phyloP scores from a whole-genome alignment of 495 filamentous ascomycete genomes.

The Aspergillus coremiiformis region DNA sequence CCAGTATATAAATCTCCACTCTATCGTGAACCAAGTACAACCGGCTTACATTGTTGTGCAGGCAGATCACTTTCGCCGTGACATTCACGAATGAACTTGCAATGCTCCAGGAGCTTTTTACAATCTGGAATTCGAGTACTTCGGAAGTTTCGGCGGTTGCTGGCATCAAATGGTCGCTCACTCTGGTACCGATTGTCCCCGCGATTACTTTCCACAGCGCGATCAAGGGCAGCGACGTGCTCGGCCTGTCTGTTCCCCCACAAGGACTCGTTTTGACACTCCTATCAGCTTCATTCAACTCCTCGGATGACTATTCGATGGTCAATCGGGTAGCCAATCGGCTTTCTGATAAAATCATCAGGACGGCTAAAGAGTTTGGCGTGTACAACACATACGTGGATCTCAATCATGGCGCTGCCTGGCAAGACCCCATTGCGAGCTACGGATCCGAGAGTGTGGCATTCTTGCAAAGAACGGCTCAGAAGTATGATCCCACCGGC shows the following conservation, averaged over 20 bases:
- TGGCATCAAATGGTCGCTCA: neutral
- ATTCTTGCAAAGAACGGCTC: neutral
- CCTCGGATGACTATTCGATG: neutral
- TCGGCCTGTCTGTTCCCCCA: neutral
- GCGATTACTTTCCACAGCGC: neutral
- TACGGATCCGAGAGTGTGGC: neutral
- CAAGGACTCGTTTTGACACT: neutral
- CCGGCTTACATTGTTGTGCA: neutral
- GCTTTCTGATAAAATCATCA: neutral
- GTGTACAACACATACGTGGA: neutral
- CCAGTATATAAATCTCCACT: neutral
- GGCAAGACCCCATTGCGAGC: conserved; percentile 1
- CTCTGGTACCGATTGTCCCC: neutral
- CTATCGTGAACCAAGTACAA: neutral
- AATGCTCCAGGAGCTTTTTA: neutral
- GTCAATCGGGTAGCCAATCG: neutral
- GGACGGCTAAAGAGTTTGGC: neutral
- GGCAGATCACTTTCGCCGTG: neutral
- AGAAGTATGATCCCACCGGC: neutral
- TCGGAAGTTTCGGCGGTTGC: neutral
- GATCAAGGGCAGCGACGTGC: neutral
- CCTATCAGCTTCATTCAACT: neutral
- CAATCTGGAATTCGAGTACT: neutral
- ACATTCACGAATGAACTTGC: neutral
- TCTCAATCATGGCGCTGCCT: conserved; percentile 1